These are phyloP conservation scores for Trichoderma breve DNA, from an alignment of 2,329 filamentous ascomycete genomes.

Conservation along the genomic window DNA sequence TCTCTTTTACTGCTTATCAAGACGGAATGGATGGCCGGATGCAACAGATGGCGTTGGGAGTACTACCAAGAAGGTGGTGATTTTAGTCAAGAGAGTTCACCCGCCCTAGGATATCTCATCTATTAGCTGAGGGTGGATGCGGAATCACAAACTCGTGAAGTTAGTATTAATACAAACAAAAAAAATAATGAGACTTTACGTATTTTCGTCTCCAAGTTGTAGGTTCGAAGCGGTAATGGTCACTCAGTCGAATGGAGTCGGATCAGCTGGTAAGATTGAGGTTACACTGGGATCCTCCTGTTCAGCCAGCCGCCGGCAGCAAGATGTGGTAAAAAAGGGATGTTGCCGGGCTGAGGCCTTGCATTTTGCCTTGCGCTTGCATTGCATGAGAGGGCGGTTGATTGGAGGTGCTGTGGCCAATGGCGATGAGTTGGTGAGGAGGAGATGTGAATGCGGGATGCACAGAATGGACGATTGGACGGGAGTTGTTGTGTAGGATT, in stretches of 20 bases:
- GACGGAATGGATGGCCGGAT: background rate
- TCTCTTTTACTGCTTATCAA: background rate
- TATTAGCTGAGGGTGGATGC: background rate
- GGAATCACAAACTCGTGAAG: background rate
- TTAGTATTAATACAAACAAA: background rate
- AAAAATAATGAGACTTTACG: background rate
- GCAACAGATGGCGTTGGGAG: slow-evolving; percentile 19
- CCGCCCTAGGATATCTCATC: background rate
- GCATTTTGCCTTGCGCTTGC: background rate
- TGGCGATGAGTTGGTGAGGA: background rate
- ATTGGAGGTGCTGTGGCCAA: background rate
- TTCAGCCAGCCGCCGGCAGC: background rate
- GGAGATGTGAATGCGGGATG: background rate
- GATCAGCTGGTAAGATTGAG: background rate
- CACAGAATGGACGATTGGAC: background rate
- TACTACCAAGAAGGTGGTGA: slow-evolving; percentile 11
- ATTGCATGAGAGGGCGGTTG: background rate
- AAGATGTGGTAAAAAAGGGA: background rate
- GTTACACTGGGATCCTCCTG: background rate
- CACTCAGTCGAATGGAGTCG: background rate
- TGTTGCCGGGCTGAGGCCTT: background rate
- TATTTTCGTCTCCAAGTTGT: background rate
- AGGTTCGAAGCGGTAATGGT: background rate
- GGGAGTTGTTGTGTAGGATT: background rate
- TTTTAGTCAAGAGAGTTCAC: background rate